Evolutionary conservation across 306 rosid genomes (phyloP), one percentile per base, ranked within the genome.

Genomic region (Begonia peltatifolia): DNA sequence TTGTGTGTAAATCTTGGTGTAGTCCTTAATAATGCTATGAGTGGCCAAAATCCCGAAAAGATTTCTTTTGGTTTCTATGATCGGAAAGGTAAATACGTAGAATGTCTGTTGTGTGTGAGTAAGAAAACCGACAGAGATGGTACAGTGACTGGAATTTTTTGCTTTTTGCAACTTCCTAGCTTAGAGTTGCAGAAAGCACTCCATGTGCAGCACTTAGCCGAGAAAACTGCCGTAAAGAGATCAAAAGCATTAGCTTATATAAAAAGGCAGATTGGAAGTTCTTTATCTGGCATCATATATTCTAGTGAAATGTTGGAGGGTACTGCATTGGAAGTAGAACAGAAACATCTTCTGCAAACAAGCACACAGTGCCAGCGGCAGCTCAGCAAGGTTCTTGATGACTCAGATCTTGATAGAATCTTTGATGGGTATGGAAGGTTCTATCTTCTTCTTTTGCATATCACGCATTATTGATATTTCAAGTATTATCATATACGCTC

Each of bases 91-190:
- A 76, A 73, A 67, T 75, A 83, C 55, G 73, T 84, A 44, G 95
- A 90, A 58, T 86, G 99, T 74, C 74, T 86, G 25, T 81, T 90
- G 36, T 86, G 87, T 41, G 86, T 79, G 56, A 90, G 77, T 70
- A 83, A 85, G 78, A 86, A 85, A 68, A 53, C 80, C 71, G 87
- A 90, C 46, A 36, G 71, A 35, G 94, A 83, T 47, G 86, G 99
- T 46, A 51, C 55, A 5, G 78, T 83, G 65, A 86, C 94, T 12
- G 95, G 99, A 46, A 68, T 86, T 58, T 90, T 90, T 70, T 90
- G 95, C 75, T 90, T 86, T 80, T 69, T 90, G 87, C 99, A 86
- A 72, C 76, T 86, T 52, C 87, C 95, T 69, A 90, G 94, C 72
- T 80, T 67, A 15, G 99, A 90, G 80, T 74, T 86, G 74, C 94